Base-by-base conservation (phyloP, 495 filamentous ascomycete genomes). In the Aspergillus indologenus region DNA sequence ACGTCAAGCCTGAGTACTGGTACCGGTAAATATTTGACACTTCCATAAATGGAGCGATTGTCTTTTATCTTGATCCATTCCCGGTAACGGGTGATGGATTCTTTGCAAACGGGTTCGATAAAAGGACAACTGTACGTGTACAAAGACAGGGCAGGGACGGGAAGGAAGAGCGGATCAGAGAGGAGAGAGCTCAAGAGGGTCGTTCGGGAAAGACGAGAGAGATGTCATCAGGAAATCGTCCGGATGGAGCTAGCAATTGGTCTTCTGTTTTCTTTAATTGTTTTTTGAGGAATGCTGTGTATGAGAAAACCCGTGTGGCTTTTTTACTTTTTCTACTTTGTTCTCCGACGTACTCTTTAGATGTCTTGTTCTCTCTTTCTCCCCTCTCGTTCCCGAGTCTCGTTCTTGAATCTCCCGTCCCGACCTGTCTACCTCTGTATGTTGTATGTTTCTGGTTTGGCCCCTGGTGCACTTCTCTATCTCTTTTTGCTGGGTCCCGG, bases 1-100 rank as follows among this genome's bases (percentile, higher is more conserved):
- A 78, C 79, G 88, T 98, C 72, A 89, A 87, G 84, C 90, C 91
- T 26, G 82, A 94, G 68, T 98, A 98, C 83, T 84, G 86, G 81
- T 96, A 89, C 74, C 76, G 76, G 71, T 80, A 78, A 71, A 78
- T 75, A 53, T 31, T 56, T 34, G 59, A 58, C 50, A 22, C 56
- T 54, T 58, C 52, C 31, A 61, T 59, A 63, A 57, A 66, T 62
- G 24, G 51, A 46, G 57, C 56, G 50, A 51, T 56, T 58, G 46
- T 60, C 31, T 48, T 40, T 45, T 50, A 29, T 50, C 47, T 40
- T 29, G 47, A 29, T 49, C 55, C 52, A 20, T 45, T 46, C 31
- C n/a, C 49, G 52, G 42, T 19, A 58, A 40, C 5, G 34, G 12
- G 34, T 4, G 34, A 14, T 40, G 34, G 34, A 40, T 40, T 40